A percentile compares a stretch with the other conserved stretches of the same genome.
phyloP scores from a whole-genome alignment of 176 grass and related monocot genomes.

The Pontederia paniculata region DNA sequence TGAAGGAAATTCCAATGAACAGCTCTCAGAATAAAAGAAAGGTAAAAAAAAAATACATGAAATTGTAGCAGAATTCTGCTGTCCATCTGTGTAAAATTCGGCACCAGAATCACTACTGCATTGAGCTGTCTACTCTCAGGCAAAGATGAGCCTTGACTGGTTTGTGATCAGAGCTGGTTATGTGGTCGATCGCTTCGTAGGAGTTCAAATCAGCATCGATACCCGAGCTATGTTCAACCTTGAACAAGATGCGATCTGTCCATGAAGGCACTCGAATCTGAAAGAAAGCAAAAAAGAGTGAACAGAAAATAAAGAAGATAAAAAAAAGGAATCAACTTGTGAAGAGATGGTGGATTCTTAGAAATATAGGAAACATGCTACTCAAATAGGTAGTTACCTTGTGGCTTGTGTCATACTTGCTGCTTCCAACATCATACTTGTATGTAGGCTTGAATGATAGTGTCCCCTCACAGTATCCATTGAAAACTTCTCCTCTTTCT shows the following conservation, averaged over 20 bases:
- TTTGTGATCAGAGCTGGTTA: conserved; percentile 51
- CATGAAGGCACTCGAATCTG: conserved; percentile 68
- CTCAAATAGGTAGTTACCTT: conserved; percentile 25
- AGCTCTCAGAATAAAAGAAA: too few relatives aligned
- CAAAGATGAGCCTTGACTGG: conserved; percentile 64
- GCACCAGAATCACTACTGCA: too few relatives aligned
- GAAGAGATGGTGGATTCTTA: too few relatives aligned
- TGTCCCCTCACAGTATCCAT: conserved; percentile 48
- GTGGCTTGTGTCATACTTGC: conserved; percentile 49
- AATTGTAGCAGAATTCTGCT: too few relatives aligned
- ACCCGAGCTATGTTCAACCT: conserved; percentile 42
- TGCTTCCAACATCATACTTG: conserved; percentile 48
- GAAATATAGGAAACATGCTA: not conserved
- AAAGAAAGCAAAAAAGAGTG: not conserved
- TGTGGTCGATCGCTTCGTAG: conserved; percentile 43
- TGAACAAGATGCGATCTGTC: conserved; percentile 72
- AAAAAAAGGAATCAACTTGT: too few relatives aligned
- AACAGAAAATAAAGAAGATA: too few relatives aligned
- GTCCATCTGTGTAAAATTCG: too few relatives aligned
- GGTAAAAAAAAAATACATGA: too few relatives aligned
- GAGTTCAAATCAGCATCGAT: conserved; percentile 44
- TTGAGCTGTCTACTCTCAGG: conserved; percentile 15
- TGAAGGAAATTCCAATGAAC: too few relatives aligned
- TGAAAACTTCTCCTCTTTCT: conserved; percentile 53
- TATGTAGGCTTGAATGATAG: conserved; percentile 60